Conservation (phyloP, 2,329 filamentous ascomycete species). For the Lithohypha guttulata region DNA sequence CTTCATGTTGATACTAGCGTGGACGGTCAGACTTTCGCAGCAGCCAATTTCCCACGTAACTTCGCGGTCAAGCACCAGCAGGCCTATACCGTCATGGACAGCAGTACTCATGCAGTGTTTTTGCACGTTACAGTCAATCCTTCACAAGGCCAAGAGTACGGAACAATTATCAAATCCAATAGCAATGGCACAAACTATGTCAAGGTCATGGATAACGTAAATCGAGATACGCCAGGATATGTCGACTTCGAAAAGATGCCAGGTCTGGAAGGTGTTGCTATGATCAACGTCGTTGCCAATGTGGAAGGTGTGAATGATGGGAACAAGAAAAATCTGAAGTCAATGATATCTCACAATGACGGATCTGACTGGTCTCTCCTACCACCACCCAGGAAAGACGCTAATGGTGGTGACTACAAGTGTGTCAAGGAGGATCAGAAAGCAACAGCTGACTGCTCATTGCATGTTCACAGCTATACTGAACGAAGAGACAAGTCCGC, state of each 20-base stretch:
- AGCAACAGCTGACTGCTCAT: slow-evolving; percentile 56
- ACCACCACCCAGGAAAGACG: slow-evolving; percentile 58
- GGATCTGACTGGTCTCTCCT: slow-evolving; percentile 77
- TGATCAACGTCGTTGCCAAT: slow-evolving; percentile 81
- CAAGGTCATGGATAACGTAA: slow-evolving; percentile 68
- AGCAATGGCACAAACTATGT: slow-evolving; percentile 96
- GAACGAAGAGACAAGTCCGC: slow-evolving; percentile 72
- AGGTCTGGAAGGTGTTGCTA: slow-evolving; percentile 76
- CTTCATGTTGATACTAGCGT: slow-evolving; percentile 73
- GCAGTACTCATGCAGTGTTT: slow-evolving; percentile 88
- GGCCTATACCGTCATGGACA: slow-evolving; percentile 88
- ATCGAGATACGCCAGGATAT: slow-evolving; percentile 63
- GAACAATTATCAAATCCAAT: slow-evolving; percentile 93
- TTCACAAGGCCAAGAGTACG: slow-evolving; percentile 55
- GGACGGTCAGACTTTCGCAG: slow-evolving; percentile 71
- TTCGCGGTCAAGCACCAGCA: slow-evolving; percentile 68
- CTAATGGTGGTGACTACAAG: slow-evolving; percentile 58
- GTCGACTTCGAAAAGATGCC: slow-evolving; percentile 96
- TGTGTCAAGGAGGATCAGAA: slow-evolving; percentile 52
- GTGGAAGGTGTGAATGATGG: slow-evolving; percentile 51
- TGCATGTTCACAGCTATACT: slow-evolving; percentile 93
- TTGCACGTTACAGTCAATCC: slow-evolving; percentile 77
- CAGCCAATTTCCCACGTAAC: slow-evolving; percentile 75
- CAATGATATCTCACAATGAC: slow-evolving; percentile 92
- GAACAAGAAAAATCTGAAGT: slow-evolving; percentile 68